Conservation (phyloP, 805 yeast species). For the Zygotorulaspora chibaensis region DNA sequence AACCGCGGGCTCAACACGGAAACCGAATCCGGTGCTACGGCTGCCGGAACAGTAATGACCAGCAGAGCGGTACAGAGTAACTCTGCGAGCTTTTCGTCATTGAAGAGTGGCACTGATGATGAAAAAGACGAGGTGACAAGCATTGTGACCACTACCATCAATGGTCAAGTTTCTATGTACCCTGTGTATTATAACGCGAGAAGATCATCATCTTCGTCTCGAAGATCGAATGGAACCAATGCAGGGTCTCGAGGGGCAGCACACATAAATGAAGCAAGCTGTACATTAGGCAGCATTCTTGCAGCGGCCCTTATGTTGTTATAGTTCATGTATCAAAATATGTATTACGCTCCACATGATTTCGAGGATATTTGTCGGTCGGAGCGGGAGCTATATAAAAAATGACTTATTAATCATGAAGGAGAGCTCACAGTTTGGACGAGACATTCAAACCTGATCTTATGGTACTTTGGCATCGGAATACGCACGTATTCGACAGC, state of each 20-base stretch:
- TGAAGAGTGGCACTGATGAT: not conserved
- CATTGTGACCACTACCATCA: not conserved
- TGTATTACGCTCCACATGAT: too few relatives aligned
- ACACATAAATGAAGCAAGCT: not conserved
- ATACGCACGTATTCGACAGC: constrained; percentile 52
- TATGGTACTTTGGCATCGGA: constrained; percentile 64
- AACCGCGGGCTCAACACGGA: not conserved
- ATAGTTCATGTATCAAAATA: not conserved
- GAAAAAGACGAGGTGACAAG: not conserved
- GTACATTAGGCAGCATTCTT: not conserved
- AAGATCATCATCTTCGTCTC: not conserved
- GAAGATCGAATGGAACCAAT: not conserved
- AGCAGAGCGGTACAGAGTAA: not conserved
- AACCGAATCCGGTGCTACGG: not conserved
- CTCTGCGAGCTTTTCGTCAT: not conserved
- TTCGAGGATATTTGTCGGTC: too few relatives aligned
- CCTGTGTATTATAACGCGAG: not conserved
- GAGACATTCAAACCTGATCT: not conserved
- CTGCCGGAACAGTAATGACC: not conserved
- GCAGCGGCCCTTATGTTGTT: not conserved
- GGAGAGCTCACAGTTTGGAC: not conserved
- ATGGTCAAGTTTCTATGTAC: not conserved
- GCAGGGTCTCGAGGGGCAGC: not conserved
- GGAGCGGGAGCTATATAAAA: too few relatives aligned
- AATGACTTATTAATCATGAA: too few relatives aligned